Evolutionary conservation across 2,329 filamentous ascomycete genomes (phyloP), one percentile per base, ranked within the genome.

Genomic region (Chrysoporthe deuterocubensis): DNA sequence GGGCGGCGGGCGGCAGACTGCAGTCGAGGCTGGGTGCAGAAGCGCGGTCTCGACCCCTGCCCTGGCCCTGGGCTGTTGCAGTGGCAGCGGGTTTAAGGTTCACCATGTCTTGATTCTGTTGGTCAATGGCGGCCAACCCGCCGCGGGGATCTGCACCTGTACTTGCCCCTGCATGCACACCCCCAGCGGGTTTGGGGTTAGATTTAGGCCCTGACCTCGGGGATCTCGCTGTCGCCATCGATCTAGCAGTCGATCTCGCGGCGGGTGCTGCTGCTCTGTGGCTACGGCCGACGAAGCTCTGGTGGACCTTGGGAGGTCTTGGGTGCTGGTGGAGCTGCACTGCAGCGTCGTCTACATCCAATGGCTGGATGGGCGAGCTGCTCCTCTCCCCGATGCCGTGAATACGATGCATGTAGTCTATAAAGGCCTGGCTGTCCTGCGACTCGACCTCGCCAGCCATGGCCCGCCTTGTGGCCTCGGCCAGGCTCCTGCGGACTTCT

Each of bases 341-440:
- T 26, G n/a, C 42, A 48, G 26, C 63, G 6, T 32, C 34, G n/a
- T 65, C 44, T 43, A 48, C 5, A 5, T 59, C 54, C 16, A 68
- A 42, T 16, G 66, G 68, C 48, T 64, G 44, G 9, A 26, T 14
- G 2, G 67, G 69, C 14, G 67, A 67, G 40, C 67, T 70, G 69
- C 67, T 70, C 32, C 21, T 66, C 37, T 59, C 26, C 13, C 75
- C 78, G 18, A 80, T 74, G 66, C 79, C 80, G 67, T 81, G 78
- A 67, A 79, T 74, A 26, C 73, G 75, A 69, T 77, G 78, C 71
- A 81, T 76, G 66, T 75, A 75, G 46, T 79, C 76, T 2, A 81
- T 71, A 37, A 83, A 74, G 37, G 76, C 74, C 73, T 83, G 81
- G 75, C 80, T 84, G 72, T 84, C 81, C 71, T 83, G 81, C 8